Evolutionary conservation across 2,329 filamentous ascomycete genomes (phyloP).

Genomic region (Amauroascus niger): DNA sequence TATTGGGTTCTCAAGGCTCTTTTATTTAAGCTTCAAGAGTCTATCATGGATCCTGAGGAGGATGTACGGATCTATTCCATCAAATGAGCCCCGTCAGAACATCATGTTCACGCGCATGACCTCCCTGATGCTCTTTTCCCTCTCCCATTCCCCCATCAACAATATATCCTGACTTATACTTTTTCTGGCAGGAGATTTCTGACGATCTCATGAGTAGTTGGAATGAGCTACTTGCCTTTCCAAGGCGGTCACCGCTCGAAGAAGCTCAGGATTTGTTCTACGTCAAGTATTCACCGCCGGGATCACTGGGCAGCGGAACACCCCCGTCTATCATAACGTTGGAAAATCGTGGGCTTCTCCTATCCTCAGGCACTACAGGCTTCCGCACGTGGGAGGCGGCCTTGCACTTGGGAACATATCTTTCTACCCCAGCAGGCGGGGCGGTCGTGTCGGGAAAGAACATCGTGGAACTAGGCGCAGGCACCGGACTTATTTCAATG

Average conservation of each 20-base stretch:
- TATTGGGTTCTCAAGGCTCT: conserved; percentile 64
- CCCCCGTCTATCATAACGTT: conserved; percentile 32
- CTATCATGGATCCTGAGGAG: conserved; percentile 72
- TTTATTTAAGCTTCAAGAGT: conserved; percentile 57
- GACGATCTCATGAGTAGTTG: conserved; percentile 66
- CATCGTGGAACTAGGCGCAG: conserved; percentile 56
- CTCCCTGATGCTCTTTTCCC: conserved; percentile 7
- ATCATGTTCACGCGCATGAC: conserved; percentile 12
- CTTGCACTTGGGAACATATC: conserved; percentile 53
- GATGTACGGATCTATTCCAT: conserved; percentile 52
- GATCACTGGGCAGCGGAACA: conserved; percentile 4
- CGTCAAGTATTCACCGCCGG: conserved; percentile 56
- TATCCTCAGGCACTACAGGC: conserved; percentile 53
- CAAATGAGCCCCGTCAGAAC: conserved; percentile 10
- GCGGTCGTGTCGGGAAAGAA: conserved; percentile 43
- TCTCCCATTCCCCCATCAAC: conserved; percentile 10
- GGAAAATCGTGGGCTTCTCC: conserved; percentile 48
- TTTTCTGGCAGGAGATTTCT: conserved; percentile 59
- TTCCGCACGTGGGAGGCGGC: conserved; percentile 62
- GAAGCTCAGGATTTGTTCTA: conserved; percentile 62
- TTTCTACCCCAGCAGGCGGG: conserved; percentile 40
- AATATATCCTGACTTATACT: conserved; percentile 20
- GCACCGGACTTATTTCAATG: conserved; percentile 57
- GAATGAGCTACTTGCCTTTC: conserved; percentile 53
- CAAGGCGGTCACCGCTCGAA: conserved; percentile 53